Percentiles rank a stretch among this genome's conserved stretches.
phyloP scores from a whole-genome alignment of 2,329 filamentous ascomycete genomes.

The Aspergillus transmontanensis region DNA sequence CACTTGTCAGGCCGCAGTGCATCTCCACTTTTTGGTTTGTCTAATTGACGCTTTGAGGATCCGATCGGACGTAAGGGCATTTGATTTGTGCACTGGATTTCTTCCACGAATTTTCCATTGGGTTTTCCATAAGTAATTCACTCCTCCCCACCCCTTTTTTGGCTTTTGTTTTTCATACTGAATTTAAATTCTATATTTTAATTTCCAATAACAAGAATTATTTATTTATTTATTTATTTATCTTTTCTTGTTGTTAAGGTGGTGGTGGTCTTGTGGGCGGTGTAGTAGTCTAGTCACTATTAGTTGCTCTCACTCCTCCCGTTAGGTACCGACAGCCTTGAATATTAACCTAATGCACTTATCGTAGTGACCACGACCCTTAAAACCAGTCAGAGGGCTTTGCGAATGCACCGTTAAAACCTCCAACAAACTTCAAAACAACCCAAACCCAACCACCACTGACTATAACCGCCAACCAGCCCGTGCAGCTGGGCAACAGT shows the following conservation, averaged over 20 bases:
- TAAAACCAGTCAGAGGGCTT: neutral
- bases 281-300: neutral
- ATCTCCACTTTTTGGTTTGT: constrained; percentile 11
- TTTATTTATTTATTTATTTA: neutral
- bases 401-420: neutral
- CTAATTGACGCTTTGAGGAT: constrained; percentile 1
- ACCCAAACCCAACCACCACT: constrained; percentile 1
- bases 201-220: neutral
- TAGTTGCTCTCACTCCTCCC: neutral
- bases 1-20: constrained; percentile 32
- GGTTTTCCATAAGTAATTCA: neutral
- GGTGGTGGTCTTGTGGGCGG: neutral
- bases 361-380: neutral
- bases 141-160: neutral
- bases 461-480: neutral
- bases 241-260: neutral
- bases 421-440: constrained; percentile 2
- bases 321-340: constrained; percentile 1
- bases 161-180: neutral
- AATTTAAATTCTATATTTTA: neutral
- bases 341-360: neutral
- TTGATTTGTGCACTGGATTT: constrained; percentile 3
- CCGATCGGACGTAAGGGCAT: neutral
- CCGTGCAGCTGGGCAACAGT: constrained; percentile 2
- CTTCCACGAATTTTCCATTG: constrained; percentile 4